phyloP scores from a whole-genome alignment of 352 stramenopile genomes.

The Phytophthora vignae region DNA sequence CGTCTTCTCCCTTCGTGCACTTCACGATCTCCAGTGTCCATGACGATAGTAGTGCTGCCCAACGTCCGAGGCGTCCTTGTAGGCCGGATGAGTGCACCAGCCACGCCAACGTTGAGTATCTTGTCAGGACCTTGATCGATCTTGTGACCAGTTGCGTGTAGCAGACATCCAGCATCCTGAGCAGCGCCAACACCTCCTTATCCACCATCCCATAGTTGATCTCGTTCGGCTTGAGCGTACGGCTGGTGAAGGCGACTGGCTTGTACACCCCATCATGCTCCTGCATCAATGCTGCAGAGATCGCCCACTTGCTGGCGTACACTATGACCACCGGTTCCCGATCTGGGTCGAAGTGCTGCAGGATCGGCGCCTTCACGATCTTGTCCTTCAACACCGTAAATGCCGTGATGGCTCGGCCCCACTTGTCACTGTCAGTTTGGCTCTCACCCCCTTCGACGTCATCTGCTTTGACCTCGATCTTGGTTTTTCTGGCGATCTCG shows the following conservation, averaged over 20 bases:
- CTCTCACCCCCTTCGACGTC: no score
- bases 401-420: background rate
- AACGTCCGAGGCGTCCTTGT: background rate
- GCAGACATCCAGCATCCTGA: background rate
- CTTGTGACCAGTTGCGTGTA: conserved; percentile 10
- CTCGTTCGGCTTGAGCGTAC: no score
- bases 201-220: no score
- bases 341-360: conserved; percentile 19
- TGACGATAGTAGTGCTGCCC: background rate
- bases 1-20: conserved; percentile 9
- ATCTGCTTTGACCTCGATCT: background rate
- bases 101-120: conserved; percentile 12
- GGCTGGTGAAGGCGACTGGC: no score
- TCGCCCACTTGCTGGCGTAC: background rate
- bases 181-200: no score
- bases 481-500: background rate
- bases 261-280: no score
- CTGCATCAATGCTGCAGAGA: no score
- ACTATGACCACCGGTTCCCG: background rate
- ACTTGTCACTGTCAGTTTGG: background rate
- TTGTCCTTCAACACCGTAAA: conserved; percentile 21
- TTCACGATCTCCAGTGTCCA: conserved; percentile 18
- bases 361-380: conserved; percentile 2
- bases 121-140: conserved; percentile 5
- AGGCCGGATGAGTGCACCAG: conserved; percentile 6